Percentiles rank a stretch among this genome's conserved stretches.
These are phyloP conservation scores for Nakataea oryzae DNA, from an alignment of 2,329 filamentous ascomycete species.

Conservation along the genomic window DNA sequence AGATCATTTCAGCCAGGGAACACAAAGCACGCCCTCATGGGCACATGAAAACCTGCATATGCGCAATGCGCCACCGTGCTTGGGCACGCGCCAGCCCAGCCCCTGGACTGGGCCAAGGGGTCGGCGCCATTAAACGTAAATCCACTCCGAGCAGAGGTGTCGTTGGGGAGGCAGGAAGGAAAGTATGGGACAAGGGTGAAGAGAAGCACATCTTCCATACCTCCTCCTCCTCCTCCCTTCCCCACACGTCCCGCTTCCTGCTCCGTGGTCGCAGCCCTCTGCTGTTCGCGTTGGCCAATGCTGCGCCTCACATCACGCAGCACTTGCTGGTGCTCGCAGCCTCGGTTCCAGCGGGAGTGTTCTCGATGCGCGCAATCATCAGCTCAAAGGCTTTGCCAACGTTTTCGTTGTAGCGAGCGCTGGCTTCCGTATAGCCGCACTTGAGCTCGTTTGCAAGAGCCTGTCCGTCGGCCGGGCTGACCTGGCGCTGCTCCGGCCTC, in stretches of 20 bases:
- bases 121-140: neutral
- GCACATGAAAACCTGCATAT: neutral
- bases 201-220: neutral
- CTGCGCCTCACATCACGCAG: slow-evolving; percentile 58
- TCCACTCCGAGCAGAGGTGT: neutral
- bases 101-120: no score
- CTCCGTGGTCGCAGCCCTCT: no score
- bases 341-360: slow-evolving; percentile 81
- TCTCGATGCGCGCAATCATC: slow-evolving; percentile 91
- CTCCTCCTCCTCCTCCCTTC: neutral
- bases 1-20: neutral
- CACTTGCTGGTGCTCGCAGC: slow-evolving; percentile 64
- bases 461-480: slow-evolving; percentile 75
- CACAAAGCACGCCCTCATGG: neutral
- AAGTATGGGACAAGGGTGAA: neutral
- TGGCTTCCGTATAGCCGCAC: slow-evolving; percentile 91
- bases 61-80: neutral
- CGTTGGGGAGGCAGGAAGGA: neutral
- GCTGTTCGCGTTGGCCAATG: neutral
- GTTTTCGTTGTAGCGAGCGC: slow-evolving; percentile 88
- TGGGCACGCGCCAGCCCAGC: no score
- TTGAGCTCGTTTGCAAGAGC: slow-evolving; percentile 77
- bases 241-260: no score
- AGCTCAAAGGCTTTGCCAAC: slow-evolving; percentile 88
- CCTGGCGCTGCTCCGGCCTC: slow-evolving; percentile 84